Percentiles rank a stretch among this genome's conserved stretches.
Conservation (phyloP, 495 filamentous ascomycete species). For the Daldinia concentrica region DNA sequence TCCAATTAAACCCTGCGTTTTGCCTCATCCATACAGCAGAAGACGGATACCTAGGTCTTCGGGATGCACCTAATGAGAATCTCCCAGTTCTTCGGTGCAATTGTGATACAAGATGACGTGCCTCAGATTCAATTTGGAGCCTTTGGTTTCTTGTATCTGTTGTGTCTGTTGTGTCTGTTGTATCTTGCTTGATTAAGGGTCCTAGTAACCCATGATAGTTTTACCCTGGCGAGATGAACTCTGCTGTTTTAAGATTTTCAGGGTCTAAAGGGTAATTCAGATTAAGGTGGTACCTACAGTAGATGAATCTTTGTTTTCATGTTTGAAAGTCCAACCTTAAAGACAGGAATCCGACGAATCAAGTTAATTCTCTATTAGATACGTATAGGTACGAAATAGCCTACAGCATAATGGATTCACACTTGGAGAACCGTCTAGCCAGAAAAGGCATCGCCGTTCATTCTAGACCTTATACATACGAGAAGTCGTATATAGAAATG, state of each 20-base stretch:
- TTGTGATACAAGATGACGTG: slow-evolving; percentile 40
- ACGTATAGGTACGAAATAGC: background rate
- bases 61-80: slow-evolving; percentile 13
- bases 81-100: slow-evolving; percentile 18
- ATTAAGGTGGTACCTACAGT: slow-evolving; percentile 22
- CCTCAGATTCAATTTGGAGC: slow-evolving; percentile 23
- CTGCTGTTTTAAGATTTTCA: slow-evolving; percentile 16
- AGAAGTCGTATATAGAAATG: background rate
- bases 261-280: slow-evolving; percentile 13
- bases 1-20: slow-evolving; percentile 27
- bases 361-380: background rate
- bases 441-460: slow-evolving; percentile 10
- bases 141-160: background rate
- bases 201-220: background rate
- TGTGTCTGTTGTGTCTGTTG: background rate
- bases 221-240: slow-evolving; percentile 1
- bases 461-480: slow-evolving; percentile 11
- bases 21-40: slow-evolving; percentile 13
- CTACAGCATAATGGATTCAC: too few species aligned
- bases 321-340: slow-evolving; percentile 5
- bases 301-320: slow-evolving; percentile 7
- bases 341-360: slow-evolving; percentile 13
- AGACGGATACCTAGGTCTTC: slow-evolving; percentile 3
- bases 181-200: background rate
- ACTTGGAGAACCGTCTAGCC: slow-evolving; percentile 3